A percentile compares a stretch with the other conserved stretches of the same genome.
Evolutionary conservation across 306 rosid genomes (phyloP).

Genomic region (Trifolium subterraneum): DNA sequence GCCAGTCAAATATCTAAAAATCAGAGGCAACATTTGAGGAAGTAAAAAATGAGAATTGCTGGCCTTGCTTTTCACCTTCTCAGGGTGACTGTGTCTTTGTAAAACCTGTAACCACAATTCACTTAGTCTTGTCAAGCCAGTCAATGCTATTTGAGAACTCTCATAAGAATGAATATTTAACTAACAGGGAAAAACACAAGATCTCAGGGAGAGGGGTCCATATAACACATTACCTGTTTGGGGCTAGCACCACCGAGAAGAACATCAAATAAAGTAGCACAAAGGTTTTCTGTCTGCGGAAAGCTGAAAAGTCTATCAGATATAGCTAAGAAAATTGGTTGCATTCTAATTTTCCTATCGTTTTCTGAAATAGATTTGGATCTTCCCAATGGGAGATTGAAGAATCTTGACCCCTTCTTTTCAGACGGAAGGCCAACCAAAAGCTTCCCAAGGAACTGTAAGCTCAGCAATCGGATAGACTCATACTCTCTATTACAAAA

Average conservation of each 20-base stretch:
- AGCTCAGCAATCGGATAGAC: slow-evolving; percentile 89
- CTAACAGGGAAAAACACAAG: slow-evolving; percentile 7
- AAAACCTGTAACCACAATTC: slow-evolving; percentile 69
- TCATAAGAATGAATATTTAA: slow-evolving; percentile 22
- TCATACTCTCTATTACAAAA: slow-evolving; percentile 70
- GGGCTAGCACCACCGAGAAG: slow-evolving; percentile 99
- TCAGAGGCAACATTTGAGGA: slow-evolving; percentile 86
- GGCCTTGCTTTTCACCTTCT: slow-evolving; percentile 76
- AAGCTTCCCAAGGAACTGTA: slow-evolving; percentile 94
- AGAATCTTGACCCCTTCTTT: slow-evolving; percentile 92
- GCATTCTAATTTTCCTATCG: slow-evolving; percentile 69
- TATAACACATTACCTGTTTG: slow-evolving; percentile 72
- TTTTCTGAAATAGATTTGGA: slow-evolving; percentile 66
- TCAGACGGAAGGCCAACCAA: slow-evolving; percentile 89
- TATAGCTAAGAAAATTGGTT: slow-evolving; percentile 78
- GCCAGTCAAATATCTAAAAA: slow-evolving; percentile 79
- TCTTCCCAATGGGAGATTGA: slow-evolving; percentile 76
- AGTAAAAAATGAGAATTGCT: slow-evolving; percentile 78
- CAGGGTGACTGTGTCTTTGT: slow-evolving; percentile 76
- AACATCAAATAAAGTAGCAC: slow-evolving; percentile 94
- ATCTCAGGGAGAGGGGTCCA: slow-evolving; percentile 7
- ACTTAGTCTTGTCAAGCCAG: slow-evolving; percentile 15
- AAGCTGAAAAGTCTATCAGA: slow-evolving; percentile 89
- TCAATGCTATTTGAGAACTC: slow-evolving; percentile 30
- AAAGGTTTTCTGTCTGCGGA: slow-evolving; percentile 83